Evolutionary conservation across 768 basidiomycete genomes (phyloP), one percentile per base, ranked within the genome.

Genomic region (Tremella mesenterica): DNA sequence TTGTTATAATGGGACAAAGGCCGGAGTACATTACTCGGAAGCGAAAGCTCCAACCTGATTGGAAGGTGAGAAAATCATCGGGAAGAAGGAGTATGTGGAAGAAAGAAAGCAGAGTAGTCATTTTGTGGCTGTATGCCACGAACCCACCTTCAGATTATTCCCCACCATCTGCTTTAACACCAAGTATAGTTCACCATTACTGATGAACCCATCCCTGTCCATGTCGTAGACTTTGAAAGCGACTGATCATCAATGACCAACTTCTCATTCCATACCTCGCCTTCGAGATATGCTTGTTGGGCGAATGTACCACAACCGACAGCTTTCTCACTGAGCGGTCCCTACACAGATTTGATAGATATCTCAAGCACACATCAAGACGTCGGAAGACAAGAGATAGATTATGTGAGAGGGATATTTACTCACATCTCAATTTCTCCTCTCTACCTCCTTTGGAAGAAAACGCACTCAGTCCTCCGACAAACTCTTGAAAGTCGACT

Each of bases 111-210:
- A 41, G 36, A 8, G n/a, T n/a, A n/a, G n/a, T n/a, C n/a, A n/a
- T n/a, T n/a, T n/a, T n/a, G n/a, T n/a, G n/a, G n/a, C n/a, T n/a
- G n/a, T n/a, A n/a, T n/a, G 18, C 34, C 34, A 18, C n/a, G 21
- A 21, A 46, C 74, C 54, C 44, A 90, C 90, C 80, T 99, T 99
- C 65, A 99, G 77, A 75, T 99, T 99, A 74, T 86, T 96, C 29
- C 95, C 95, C 46, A 97, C 95, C 95, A 99, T 99, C 89, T 97
- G 97, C 80, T 99, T 99, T 60, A 99, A 77, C 33, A 99, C 95
- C 44, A 99, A 77, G 77, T 96, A 99, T 27, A 99, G 81, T 75
- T 99, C 95, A 52, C 95, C 95, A 68, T 99, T 99, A 12, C 91
- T 95, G 73, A 99, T 99, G 75, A 75, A 99, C 7, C 90, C 91